phyloP scores from a whole-genome alignment of 23 red algal genomes.

The Pyropia haitanensis region DNA sequence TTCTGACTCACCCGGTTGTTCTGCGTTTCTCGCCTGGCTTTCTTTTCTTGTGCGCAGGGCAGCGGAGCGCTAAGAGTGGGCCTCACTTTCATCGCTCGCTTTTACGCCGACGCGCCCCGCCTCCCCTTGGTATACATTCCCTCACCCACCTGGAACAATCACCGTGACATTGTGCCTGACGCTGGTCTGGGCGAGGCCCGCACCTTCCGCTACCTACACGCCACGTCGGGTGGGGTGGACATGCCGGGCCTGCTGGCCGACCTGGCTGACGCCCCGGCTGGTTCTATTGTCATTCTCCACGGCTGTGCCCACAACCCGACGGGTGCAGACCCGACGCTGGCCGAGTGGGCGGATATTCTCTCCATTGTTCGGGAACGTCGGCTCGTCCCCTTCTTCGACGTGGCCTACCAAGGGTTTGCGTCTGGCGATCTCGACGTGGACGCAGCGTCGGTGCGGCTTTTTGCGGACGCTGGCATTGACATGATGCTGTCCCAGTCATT shows the following conservation, averaged over 20 bases:
- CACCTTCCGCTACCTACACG: slow-evolving; percentile 73
- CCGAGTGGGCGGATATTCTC: slow-evolving; percentile 57
- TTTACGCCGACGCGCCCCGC: slow-evolving; percentile 13
- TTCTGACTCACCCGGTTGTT: no score
- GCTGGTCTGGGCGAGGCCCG: slow-evolving; percentile 35
- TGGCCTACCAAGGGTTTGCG: slow-evolving; percentile 95
- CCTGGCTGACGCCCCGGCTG: slow-evolving; percentile 35
- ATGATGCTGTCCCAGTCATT: slow-evolving; percentile 84
- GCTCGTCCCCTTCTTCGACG: slow-evolving; percentile 89
- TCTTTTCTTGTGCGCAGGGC: slow-evolving; percentile 6
- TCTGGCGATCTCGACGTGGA: slow-evolving; percentile 64
- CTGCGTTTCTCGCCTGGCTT: no score
- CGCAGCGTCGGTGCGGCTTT: slow-evolving; percentile 44
- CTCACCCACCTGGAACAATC: slow-evolving; percentile 78
- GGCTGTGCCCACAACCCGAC: slow-evolving; percentile 98
- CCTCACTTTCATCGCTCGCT: slow-evolving; percentile 43
- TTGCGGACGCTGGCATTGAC: slow-evolving; percentile 75
- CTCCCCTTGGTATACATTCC: slow-evolving; percentile 49
- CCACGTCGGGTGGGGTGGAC: slow-evolving; percentile 60
- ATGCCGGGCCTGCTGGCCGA: slow-evolving; percentile 50
- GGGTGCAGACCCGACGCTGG: slow-evolving; percentile 67
- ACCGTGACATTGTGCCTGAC: slow-evolving; percentile 58
- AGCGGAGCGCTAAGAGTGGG: slow-evolving; percentile 72
- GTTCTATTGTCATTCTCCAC: slow-evolving; percentile 86
- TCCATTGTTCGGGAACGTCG: slow-evolving; percentile 19